Evolutionary conservation across 1,284 basidiomycete genomes (phyloP).

Genomic region (Puccinia hordei): DNA sequence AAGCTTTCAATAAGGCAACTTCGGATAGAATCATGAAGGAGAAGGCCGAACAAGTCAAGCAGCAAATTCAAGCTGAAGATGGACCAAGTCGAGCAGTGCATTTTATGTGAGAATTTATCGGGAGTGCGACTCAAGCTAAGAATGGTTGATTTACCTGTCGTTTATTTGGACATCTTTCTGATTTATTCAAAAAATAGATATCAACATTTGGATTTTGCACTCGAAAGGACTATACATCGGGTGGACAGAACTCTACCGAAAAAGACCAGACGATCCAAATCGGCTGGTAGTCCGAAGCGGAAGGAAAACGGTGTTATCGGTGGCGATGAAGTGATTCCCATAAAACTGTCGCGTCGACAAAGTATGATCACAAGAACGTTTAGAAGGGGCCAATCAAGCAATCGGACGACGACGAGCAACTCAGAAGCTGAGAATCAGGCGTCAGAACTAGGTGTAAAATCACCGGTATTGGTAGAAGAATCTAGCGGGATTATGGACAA

Average conservation of each 20-base stretch:
- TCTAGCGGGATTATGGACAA: neutral
- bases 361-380: neutral
- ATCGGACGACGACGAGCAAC: neutral
- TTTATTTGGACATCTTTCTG: slow-evolving; percentile 14
- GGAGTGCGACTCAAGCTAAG: neutral
- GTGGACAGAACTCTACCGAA: slow-evolving; percentile 8
- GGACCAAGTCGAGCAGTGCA: slow-evolving; percentile 55
- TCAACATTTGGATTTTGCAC: slow-evolving; percentile 31
- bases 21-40: slow-evolving; percentile 65
- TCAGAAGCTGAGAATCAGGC: neutral
- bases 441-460: neutral
- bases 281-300: neutral
- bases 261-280: neutral
- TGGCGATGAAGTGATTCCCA: neutral
- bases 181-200: slow-evolving; percentile 5
- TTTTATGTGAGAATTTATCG: slow-evolving; percentile 52
- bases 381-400: neutral
- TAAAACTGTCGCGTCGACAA: neutral
- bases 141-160: neutral
- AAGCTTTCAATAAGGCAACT: slow-evolving; percentile 78
- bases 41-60: slow-evolving; percentile 56
- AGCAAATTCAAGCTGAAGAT: slow-evolving; percentile 56
- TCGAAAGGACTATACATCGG: slow-evolving; percentile 38
- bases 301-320: neutral
- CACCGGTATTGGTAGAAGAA: neutral